Evolutionary conservation across 2,329 filamentous ascomycete genomes (phyloP), one percentile per base, ranked within the genome.

Genomic region (Ophiostoma triangulosporum): DNA sequence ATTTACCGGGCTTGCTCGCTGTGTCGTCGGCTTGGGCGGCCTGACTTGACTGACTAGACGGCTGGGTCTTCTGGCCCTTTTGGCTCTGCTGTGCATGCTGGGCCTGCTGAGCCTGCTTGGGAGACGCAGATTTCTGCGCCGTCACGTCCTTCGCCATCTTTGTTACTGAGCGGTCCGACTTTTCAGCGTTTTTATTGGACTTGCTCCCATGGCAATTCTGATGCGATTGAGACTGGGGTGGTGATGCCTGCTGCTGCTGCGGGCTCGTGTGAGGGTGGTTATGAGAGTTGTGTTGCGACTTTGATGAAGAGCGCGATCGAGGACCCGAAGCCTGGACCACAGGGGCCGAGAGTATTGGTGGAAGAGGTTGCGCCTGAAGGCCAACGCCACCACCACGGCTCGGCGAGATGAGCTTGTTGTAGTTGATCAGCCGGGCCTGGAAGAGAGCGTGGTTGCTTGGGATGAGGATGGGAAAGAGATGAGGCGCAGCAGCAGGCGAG

Each of bases 161-260:
- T 73, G 80, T 74, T 73, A 75, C 75, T 73, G 73, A 71, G 64
- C 78, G 77, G 69, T 77, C 78, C 70, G 72, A 70, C 74, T 79
- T 80, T 64, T 76, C 77, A 62, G 70, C 70, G 65, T 67, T 72
- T 61, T 75, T 74, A 63, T 73, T 67, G 64, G 72, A 69, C 69
- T 75, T 80, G 76, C 74, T 81, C 80, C 80, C 80, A 84, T 80
- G 73, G 74, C 76, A 74, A 71, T 71, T 76, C 53, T 55, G 59
- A 24, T 35, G 56, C 50, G 50, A 40, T 9, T 55, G 50, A 12
- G 55, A n/a, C 43, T 52, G 56, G 11, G 54, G 31, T 29, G 48
- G 46, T 20, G 52, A 29, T 27, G 31, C 31, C 55, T 52, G 52
- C 29, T 50, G 53, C 17, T 54, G 53, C 31, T 48, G 45, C 12